Base-by-base conservation (phyloP, 2,329 filamentous ascomycete genomes). In the Fusarium decemcellulare region DNA sequence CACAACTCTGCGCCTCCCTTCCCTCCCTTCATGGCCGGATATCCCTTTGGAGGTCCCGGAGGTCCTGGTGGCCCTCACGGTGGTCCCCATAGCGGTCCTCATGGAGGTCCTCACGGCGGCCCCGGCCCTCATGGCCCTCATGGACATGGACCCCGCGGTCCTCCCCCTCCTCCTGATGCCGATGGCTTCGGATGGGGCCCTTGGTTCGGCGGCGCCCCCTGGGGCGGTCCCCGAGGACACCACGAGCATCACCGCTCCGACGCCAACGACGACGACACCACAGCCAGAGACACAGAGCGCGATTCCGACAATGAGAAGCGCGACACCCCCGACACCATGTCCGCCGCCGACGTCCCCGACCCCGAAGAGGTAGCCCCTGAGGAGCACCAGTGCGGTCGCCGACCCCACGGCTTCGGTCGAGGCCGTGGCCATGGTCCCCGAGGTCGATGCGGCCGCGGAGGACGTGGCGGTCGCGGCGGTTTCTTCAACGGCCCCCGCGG, bases 301-400 rank as follows among this genome's bases (percentile, higher is more conserved):
- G 61, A 68, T 23, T 53, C 63, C 52, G 69, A 76, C 44, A 72
- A 74, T 16, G 78, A 81, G 46, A 81, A 77, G 72, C 76, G 77
- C n/a, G 72, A 72, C 44, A 76, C 79, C 16, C 73, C 80, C 7
- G 80, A 81, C 23, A 80, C 78, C 52, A 59, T 74, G 69, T 23
- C 23, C 23, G 68, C 70, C 34, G 74, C 74, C 2, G 70, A 76
- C 18, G 70, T 70, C 14, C 76, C 77, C 37, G 79, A 77, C 42
- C 77, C 78, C 3, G 78, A 76, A 8, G 79, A 77, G 39, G 75
- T 77, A 50, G 69, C 70, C 6, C 77, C 75, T 15, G 77, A 80
- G 23, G 76, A 80, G 18, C 76, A 63, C 14, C 65, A 77, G 6
- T 73, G 68, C n/a, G 72, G 56, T 23, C 50, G 61, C 15, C 67